Evolutionary conservation across 139 green algal genomes (phyloP), one percentile per base, ranked within the genome.

Genomic region (Helicosporidium sp.): DNA sequence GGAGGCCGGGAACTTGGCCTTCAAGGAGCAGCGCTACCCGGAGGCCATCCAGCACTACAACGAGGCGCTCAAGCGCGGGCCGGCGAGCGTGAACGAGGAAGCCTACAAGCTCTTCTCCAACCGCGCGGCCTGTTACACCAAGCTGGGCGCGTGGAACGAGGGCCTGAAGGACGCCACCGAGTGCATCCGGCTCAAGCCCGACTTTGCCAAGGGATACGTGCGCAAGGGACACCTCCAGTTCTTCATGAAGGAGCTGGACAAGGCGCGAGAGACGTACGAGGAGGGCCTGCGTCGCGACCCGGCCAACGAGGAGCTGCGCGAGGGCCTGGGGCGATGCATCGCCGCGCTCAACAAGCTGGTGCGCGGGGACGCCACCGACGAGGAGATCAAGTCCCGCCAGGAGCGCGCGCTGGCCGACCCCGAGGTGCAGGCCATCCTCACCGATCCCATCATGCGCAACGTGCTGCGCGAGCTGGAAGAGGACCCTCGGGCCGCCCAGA

Each of bases 111-210:
- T 97, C 23, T 94, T 80, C 83, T 80, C 59, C 66, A 99, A 99
- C 75, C 66, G 77, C 73, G 78, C 89, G 2, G 90, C 90, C n/a
- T 95, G 78, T 66, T 99, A 94, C 79, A 97, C 86, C 46, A 99
- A 99, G 76, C 76, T 99, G 20, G 75, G 73, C 3, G 89, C 90
- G 7, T 81, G 87, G 61, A 76, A 75, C 16, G 89, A 97, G 52
- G 89, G 75, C 39, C 40, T 89, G 37, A 93, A 96, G 70, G 87
- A 92, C 33, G 87, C 79, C 1, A 69, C 90, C 20, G 71, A 83
- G 64, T 96, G 87, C 70, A 93, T 99, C 28, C 69, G 80, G 58
- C 71, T 98, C 27, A 69, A 78, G 24, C 90, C 91, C 12, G 61
- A 67, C 34, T 99, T 96, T 52, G 61, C 51, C 28, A 94, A 93